Conservation (phyloP, 345 rosid genomes). For the Sisymbrium altissimum region DNA sequence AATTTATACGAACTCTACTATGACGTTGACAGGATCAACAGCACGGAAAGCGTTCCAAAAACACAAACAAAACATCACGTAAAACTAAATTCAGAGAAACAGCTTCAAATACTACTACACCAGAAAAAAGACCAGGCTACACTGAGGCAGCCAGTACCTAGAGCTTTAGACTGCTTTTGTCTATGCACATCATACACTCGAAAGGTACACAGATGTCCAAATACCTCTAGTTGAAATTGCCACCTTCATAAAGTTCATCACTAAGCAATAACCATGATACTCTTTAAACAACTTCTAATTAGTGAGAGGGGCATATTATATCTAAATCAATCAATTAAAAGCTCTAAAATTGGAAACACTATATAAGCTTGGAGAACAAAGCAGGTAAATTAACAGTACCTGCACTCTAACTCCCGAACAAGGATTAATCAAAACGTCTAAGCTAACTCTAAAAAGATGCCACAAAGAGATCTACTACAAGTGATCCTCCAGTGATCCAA, state of each 20-base stretch:
- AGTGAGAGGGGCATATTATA: background rate
- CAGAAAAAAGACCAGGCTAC: background rate
- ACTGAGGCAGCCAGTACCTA: background rate
- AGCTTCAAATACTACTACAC: background rate
- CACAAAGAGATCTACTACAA: too few relatives aligned
- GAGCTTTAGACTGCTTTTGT: background rate
- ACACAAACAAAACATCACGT: conserved; percentile 5
- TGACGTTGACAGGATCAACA: background rate
- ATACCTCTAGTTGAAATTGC: too few relatives aligned
- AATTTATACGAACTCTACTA: background rate
- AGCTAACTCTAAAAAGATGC: too few relatives aligned
- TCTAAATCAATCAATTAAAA: background rate
- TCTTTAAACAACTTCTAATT: background rate
- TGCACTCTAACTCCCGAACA: too few relatives aligned
- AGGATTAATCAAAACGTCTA: too few relatives aligned
- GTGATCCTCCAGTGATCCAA: background rate
- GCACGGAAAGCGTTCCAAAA: background rate
- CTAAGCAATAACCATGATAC: background rate
- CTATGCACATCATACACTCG: background rate
- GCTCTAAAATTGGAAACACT: background rate
- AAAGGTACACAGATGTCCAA: background rate
- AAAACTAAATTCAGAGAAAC: background rate
- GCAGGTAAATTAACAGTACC: too few relatives aligned
- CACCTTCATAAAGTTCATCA: too few relatives aligned
- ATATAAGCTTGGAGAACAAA: background rate